Conservation (phyloP, 257 asterid species). For the Penstemon barbatus region DNA sequence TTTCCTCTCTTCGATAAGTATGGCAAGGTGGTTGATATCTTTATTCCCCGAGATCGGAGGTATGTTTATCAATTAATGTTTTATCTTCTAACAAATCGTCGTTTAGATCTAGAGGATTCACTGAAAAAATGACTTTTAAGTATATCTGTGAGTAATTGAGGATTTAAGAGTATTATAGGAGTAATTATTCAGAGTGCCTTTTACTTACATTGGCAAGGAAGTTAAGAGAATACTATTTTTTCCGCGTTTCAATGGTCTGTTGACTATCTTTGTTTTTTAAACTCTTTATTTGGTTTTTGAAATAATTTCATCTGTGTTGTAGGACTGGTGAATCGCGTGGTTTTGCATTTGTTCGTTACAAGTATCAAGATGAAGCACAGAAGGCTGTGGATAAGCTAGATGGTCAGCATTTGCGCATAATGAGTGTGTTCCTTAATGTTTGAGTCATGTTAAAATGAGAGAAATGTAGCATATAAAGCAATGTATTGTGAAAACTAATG, state of each 20-base stretch:
- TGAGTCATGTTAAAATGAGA: neutral
- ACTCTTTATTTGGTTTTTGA: neutral
- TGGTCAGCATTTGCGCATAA: conserved; percentile 25
- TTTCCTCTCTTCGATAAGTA: conserved; percentile 48
- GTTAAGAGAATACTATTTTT: no score
- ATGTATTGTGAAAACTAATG: neutral
- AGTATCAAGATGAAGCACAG: conserved; percentile 41
- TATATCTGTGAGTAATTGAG: no score
- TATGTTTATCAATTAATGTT: neutral
- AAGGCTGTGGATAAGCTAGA: conserved; percentile 43
- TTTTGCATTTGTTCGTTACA: conserved; percentile 44
- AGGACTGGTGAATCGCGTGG: conserved; percentile 48
- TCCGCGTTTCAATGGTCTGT: neutral
- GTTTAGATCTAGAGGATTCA: neutral
- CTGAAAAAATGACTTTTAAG: no score
- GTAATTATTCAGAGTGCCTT: neutral
- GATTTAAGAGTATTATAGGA: no score
- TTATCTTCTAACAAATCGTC: neutral
- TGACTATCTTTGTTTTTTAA: no score
- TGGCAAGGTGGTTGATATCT: conserved; percentile 52
- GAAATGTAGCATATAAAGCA: neutral
- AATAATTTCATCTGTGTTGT: neutral
- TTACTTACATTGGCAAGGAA: neutral
- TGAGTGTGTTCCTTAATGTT: neutral
- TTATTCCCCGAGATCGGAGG: conserved; percentile 57